Evolutionary conservation across 441 rosid species (phyloP).

Genomic region (Pelargonium australe): DNA sequence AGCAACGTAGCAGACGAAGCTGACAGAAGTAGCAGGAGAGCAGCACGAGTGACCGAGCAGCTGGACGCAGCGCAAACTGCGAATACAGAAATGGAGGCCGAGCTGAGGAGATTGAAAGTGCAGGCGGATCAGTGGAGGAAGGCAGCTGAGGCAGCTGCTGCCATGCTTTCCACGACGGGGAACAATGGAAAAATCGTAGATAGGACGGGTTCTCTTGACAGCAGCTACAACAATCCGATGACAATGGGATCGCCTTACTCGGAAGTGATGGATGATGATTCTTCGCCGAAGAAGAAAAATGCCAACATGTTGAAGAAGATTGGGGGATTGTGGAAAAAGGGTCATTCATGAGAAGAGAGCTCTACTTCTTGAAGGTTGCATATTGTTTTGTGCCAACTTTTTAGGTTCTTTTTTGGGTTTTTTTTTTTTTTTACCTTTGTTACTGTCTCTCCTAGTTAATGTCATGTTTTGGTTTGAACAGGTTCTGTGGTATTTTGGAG

Average conservation of each 20-base stretch:
- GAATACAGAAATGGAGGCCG: slow-evolving; percentile 48
- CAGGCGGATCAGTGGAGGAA: slow-evolving; percentile 78
- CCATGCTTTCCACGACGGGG: slow-evolving; percentile 49
- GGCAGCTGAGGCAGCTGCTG: slow-evolving; percentile 71
- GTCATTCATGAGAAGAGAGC: too few relatives aligned
- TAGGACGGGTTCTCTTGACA: slow-evolving; percentile 42
- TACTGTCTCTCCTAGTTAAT: too few relatives aligned
- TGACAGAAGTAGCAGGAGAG: slow-evolving; percentile 48
- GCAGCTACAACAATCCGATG: slow-evolving; percentile 32
- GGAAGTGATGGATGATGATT: slow-evolving; percentile 27
- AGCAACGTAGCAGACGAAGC: slow-evolving; percentile 53
- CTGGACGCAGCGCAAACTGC: slow-evolving; percentile 59
- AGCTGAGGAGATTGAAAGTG: slow-evolving; percentile 62
- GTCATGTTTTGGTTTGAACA: too few relatives aligned
- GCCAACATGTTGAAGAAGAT: slow-evolving; percentile 68
- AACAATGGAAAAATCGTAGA: slow-evolving; percentile 52
- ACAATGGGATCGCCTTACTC: slow-evolving; percentile 44
- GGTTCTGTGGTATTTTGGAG: too few relatives aligned
- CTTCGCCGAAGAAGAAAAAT: slow-evolving; percentile 52
- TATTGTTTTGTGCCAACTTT: too few relatives aligned
- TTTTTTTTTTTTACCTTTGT: too few relatives aligned
- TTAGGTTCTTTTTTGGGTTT: too few relatives aligned
- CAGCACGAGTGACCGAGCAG: slow-evolving; percentile 51
- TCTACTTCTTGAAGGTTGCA: too few relatives aligned
- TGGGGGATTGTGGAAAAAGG: slow-evolving; percentile 68